Conservation (phyloP, 345 rosid species). For the Diplotaxis tenuifolia region DNA sequence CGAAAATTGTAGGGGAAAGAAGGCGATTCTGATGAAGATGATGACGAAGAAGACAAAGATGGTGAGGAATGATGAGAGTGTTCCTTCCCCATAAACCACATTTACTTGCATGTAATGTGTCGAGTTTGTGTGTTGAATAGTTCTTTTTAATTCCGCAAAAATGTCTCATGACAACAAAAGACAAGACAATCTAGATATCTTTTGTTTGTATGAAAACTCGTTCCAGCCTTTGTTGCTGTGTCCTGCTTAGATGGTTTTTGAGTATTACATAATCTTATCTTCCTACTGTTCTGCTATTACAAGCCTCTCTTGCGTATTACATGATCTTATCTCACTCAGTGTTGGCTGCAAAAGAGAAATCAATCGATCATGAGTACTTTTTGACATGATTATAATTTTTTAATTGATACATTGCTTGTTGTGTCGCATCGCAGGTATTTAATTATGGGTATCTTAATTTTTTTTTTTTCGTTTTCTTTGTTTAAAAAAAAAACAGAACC, state of each 20-base stretch:
- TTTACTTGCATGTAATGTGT: constrained; percentile 31
- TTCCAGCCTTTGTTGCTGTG: constrained; percentile 6
- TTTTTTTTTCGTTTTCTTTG: too few relatives aligned
- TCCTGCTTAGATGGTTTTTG: background rate
- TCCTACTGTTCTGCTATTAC: background rate
- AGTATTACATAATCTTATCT: constrained; percentile 1
- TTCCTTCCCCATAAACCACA: constrained; percentile 14
- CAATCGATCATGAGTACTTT: background rate
- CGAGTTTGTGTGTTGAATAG: constrained; percentile 26
- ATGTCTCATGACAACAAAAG: constrained; percentile 13
- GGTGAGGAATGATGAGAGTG: constrained; percentile 31
- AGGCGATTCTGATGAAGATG: constrained; percentile 56
- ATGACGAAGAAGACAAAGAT: constrained; percentile 42
- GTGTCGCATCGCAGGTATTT: too few relatives aligned
- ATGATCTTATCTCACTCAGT: background rate
- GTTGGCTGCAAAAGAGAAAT: background rate
- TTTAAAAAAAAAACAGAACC: too few relatives aligned
- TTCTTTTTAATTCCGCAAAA: background rate
- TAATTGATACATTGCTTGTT: background rate
- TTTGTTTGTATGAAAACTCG: constrained; percentile 20
- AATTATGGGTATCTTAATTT: too few relatives aligned
- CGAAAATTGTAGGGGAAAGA: constrained; percentile 47
- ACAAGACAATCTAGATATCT: background rate
- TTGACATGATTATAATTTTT: background rate
- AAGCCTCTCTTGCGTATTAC: background rate